Conservation (phyloP, 1,284 basidiomycete species). For the Ceratobasidium sp. region DNA sequence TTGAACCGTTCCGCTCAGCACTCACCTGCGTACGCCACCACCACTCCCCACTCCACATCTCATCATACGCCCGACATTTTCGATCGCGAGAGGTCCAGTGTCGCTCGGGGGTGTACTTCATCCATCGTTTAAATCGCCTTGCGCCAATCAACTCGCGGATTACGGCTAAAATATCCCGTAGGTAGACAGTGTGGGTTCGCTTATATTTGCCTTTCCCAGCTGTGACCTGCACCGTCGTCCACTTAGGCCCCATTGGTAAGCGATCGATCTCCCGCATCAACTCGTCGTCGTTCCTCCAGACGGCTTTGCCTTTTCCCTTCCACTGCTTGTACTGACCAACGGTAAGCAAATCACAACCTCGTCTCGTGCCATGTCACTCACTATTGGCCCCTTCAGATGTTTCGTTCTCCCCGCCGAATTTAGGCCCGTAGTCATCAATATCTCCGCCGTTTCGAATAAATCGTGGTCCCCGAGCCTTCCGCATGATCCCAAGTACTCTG, state of each 20-base stretch:
- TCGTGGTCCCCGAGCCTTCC: constrained; percentile 4
- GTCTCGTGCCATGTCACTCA: background rate
- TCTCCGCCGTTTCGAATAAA: constrained; percentile 1
- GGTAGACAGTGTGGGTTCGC: background rate
- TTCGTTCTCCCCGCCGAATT: background rate
- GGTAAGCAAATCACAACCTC: background rate
- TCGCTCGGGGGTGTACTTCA: constrained; percentile 16
- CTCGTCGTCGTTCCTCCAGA: background rate
- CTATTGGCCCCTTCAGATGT: constrained; percentile 18
- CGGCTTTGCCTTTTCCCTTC: constrained; percentile 5
- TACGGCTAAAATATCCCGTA: background rate
- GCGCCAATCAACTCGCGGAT: constrained; percentile 12
- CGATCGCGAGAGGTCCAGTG: background rate
- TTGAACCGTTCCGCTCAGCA: background rate
- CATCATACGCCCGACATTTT: constrained; percentile 8
- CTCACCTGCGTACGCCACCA: constrained; percentile 31
- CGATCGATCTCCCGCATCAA: background rate
- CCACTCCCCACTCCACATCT: constrained; percentile 35
- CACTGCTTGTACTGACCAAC: constrained; percentile 2
- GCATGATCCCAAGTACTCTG: background rate
- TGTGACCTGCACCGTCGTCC: background rate
- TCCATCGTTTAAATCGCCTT: background rate
- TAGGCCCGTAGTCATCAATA: constrained; percentile 38
- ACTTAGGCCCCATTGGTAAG: background rate
- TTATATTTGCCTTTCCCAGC: background rate